phyloP scores from a whole-genome alignment of 768 basidiomycete species.

The Phylloporus rhodoxanthus region DNA sequence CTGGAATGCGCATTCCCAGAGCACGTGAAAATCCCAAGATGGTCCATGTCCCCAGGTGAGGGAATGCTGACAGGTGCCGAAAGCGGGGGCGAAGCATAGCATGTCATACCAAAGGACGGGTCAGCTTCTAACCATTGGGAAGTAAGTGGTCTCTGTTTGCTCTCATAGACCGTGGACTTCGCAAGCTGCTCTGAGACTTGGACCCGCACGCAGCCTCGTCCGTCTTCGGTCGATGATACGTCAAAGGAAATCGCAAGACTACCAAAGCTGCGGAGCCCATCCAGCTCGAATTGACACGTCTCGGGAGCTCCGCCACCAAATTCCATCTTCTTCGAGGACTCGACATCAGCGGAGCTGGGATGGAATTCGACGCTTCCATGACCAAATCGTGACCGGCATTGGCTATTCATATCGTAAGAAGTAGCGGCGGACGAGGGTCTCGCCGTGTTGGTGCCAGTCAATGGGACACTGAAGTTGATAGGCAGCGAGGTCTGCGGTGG shows the following conservation, averaged over 20 bases:
- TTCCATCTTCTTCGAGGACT: conserved; percentile 24
- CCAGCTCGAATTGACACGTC: conserved; percentile 50
- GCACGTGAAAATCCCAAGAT: conserved; percentile 55
- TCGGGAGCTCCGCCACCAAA: conserved; percentile 32
- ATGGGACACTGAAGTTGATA: conserved; percentile 51
- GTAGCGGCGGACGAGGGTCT: conserved; percentile 38
- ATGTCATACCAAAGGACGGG: conserved; percentile 15
- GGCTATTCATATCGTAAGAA: conserved; percentile 44
- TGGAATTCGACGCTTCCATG: conserved; percentile 40
- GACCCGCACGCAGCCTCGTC: conserved; percentile 69
- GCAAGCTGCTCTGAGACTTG: conserved; percentile 47
- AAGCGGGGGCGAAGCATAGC: conserved; percentile 30
- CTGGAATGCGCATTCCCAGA: conserved; percentile 34
- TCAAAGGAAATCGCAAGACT: conserved; percentile 73
- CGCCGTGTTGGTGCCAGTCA: conserved; percentile 32
- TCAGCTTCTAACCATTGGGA: conserved; percentile 24
- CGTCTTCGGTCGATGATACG: conserved; percentile 53
- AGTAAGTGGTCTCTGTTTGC: conserved; percentile 17
- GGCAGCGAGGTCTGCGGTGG: conserved; percentile 51
- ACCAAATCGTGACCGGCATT: conserved; percentile 46
- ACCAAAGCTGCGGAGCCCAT: conserved; percentile 42
- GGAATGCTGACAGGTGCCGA: conserved; percentile 34
- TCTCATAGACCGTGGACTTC: conserved; percentile 8
- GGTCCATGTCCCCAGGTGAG: conserved; percentile 32
- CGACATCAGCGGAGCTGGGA: conserved; percentile 39